These are phyloP conservation scores for Phellinidium pouzarii DNA, from an alignment of 1,284 basidiomycete species.

Conservation along the genomic window DNA sequence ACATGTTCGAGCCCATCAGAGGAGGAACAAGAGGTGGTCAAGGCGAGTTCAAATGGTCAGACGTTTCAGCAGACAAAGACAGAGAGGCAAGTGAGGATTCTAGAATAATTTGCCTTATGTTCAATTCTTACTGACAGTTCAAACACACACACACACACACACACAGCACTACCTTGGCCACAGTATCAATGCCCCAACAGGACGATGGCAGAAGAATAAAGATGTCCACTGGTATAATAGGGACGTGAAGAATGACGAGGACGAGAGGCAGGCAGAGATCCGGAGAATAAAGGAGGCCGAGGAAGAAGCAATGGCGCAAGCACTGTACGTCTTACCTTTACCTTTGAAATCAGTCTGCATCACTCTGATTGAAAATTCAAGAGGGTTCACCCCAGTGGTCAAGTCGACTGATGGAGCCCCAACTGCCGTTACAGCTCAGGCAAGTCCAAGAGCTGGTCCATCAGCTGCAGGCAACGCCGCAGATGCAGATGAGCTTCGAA, in stretches of 20 bases:
- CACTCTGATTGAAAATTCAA: not conserved
- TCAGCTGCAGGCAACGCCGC: conserved; percentile 6
- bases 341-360: not conserved
- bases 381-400: conserved; percentile 27
- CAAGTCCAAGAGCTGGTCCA: conserved; percentile 5
- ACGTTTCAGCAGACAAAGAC: conserved; percentile 87
- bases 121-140: not conserved
- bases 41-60: conserved; percentile 88
- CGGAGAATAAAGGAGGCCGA: conserved; percentile 77
- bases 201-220: conserved; percentile 93
- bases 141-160: not conserved
- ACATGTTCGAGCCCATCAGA: conserved; percentile 75
- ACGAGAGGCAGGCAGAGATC: conserved; percentile 63
- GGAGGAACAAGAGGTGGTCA: conserved; percentile 85
- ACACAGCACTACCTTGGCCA: conserved; percentile 82
- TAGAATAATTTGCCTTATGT: not conserved
- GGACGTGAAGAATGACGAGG: conserved; percentile 40
- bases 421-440: conserved; percentile 3
- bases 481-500: conserved; percentile 19
- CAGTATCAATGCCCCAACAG: conserved; percentile 87
- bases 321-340: conserved; percentile 48
- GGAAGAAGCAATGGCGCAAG: conserved; percentile 77
- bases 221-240: conserved; percentile 91
- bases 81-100: conserved; percentile 63
- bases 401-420: conserved; percentile 19